A percentile compares a stretch with the other conserved stretches of the same genome.
Evolutionary conservation across 352 stramenopile species (phyloP).

Genomic region (Globisporangium echinulatum): DNA sequence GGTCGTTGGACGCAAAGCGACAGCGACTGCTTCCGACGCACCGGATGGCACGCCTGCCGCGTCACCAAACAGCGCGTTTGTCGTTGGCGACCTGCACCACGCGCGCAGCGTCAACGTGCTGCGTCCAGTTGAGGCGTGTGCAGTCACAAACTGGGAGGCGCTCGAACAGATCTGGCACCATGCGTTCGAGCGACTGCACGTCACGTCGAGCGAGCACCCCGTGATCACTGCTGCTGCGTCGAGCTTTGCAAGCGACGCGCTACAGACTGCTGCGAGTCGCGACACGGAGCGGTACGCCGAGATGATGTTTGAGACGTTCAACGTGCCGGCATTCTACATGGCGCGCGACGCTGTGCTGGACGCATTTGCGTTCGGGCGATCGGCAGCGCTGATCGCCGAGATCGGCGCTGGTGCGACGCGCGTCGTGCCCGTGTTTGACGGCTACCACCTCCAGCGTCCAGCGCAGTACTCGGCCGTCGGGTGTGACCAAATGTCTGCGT

Average conservation of each 20-base stretch:
- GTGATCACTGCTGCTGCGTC: constrained; percentile 70
- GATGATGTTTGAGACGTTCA: constrained; percentile 92
- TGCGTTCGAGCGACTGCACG: constrained; percentile 64
- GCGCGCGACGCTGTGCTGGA: constrained; percentile 87
- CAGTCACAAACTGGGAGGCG: constrained; percentile 77
- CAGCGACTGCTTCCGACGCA: background rate
- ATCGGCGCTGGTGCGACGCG: constrained; percentile 80
- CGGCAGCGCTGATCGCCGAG: constrained; percentile 84
- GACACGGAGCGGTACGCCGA: constrained; percentile 81
- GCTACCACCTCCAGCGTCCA: constrained; percentile 78
- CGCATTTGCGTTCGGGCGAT: constrained; percentile 87
- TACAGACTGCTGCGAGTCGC: constrained; percentile 41
- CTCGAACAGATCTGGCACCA: constrained; percentile 80
- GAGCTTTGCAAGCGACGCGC: constrained; percentile 69
- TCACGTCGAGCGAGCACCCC: constrained; percentile 62
- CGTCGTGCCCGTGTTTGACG: constrained; percentile 89
- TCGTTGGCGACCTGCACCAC: constrained; percentile 54
- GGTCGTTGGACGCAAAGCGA: constrained; percentile 30
- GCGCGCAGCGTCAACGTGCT: constrained; percentile 52
- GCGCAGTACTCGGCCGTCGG: constrained; percentile 72
- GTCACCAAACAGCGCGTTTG: constrained; percentile 7
- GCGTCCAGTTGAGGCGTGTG: constrained; percentile 46
- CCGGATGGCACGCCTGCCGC: background rate
- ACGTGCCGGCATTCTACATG: constrained; percentile 86
- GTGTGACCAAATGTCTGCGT: constrained; percentile 60